A percentile compares a stretch with the other conserved stretches of the same genome.
These are phyloP conservation scores for Mycena chlorophos DNA, from an alignment of 768 basidiomycete genomes.

Conservation along the genomic window DNA sequence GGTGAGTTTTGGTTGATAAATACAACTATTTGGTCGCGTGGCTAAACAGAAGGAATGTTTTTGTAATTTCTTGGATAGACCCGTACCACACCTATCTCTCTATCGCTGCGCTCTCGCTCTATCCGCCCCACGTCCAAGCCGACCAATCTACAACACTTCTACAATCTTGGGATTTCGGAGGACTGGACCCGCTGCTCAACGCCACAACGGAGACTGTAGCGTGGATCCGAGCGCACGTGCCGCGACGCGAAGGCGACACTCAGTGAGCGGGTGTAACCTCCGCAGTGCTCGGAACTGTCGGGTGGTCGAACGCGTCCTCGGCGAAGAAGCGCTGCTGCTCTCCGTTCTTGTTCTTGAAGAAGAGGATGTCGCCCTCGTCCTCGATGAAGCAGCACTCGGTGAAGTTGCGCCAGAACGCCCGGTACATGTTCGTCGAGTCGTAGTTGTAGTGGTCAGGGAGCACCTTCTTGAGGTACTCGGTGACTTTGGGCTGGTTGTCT, in stretches of 20 bases:
- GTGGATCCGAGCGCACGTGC: conserved; percentile 68
- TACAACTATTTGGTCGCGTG: neutral
- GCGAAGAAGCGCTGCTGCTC: conserved; percentile 28
- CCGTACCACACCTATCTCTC: conserved; percentile 95
- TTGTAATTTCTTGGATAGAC: conserved; percentile 45
- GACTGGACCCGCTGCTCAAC: conserved; percentile 72
- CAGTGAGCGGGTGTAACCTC: neutral
- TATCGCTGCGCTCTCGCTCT: conserved; percentile 76
- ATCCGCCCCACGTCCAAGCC: conserved; percentile 43
- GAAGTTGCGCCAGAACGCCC: conserved; percentile 59
- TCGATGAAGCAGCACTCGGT: conserved; percentile 61
- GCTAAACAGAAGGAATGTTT: neutral
- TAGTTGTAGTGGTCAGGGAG: conserved; percentile 59
- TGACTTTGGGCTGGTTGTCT: conserved; percentile 54
- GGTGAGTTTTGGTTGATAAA: conserved; percentile 46
- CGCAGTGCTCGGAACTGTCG: neutral
- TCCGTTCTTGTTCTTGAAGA: conserved; percentile 55
- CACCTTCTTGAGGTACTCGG: conserved; percentile 47
- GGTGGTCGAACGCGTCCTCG: conserved; percentile 2
- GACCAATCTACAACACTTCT: conserved; percentile 26
- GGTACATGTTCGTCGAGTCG: conserved; percentile 47
- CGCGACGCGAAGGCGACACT: too few relatives aligned
- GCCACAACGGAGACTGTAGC: conserved; percentile 59
- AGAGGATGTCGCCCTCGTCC: conserved; percentile 53
- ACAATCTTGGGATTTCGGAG: conserved; percentile 55